A percentile compares a stretch with the other conserved stretches of the same genome.
These are phyloP conservation scores for Hemerocallis citrina DNA, from an alignment of 106 monocot genomes.

Conservation along the genomic window DNA sequence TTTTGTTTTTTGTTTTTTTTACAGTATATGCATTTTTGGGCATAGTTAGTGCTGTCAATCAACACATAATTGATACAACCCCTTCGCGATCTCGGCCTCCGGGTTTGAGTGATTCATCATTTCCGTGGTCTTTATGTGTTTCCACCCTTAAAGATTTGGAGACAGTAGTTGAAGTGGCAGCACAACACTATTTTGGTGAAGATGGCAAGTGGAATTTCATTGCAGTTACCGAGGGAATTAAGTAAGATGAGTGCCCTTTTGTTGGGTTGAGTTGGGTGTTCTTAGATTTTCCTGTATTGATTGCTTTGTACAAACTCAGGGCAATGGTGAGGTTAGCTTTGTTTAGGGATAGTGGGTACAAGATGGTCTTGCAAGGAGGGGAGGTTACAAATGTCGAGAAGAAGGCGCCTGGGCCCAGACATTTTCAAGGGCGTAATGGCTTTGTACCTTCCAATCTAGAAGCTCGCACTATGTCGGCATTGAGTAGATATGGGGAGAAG, in stretches of 20 bases:
- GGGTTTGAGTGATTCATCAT: constrained; percentile 11
- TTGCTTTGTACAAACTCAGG: constrained; percentile 32
- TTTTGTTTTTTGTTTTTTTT: too few species aligned
- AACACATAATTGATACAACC: constrained; percentile 72
- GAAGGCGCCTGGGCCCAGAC: constrained; percentile 1
- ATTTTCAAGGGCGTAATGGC: constrained; percentile 15
- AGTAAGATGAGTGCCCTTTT: constrained; percentile 39
- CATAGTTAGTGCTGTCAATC: constrained; percentile 62
- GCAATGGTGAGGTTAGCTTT: constrained; percentile 63
- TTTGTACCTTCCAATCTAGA: constrained; percentile 41
- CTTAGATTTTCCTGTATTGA: neutral
- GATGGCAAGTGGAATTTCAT: constrained; percentile 91
- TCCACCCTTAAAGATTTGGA: constrained; percentile 75
- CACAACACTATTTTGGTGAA: constrained; percentile 68
- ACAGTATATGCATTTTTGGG: constrained; percentile 87
- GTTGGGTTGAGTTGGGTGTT: too few species aligned
- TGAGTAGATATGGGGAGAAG: constrained; percentile 72
- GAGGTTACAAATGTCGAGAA: constrained; percentile 39
- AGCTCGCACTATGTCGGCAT: constrained; percentile 65
- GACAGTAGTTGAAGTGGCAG: constrained; percentile 80
- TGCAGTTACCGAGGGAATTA: constrained; percentile 46
- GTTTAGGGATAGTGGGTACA: constrained; percentile 71
- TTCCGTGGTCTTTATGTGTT: constrained; percentile 70
- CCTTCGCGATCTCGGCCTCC: constrained; percentile 11
- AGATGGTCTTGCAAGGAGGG: constrained; percentile 91